phyloP scores from a whole-genome alignment of 345 rosid species.

The Passiflora organensis region DNA sequence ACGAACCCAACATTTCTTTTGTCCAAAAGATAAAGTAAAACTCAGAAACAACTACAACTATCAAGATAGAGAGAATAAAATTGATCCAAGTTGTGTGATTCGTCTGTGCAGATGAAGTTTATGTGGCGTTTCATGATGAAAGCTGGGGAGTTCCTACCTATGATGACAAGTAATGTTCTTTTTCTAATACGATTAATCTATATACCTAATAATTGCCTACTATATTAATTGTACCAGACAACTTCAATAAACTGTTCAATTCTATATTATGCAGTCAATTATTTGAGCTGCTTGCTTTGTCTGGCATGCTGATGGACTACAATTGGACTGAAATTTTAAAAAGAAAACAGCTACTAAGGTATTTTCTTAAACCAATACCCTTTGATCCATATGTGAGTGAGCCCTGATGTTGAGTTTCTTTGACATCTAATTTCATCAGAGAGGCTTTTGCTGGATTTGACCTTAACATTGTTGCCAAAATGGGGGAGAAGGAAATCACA shows the following conservation, averaged over 20 bases:
- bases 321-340: constrained; percentile 95
- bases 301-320: constrained; percentile 94
- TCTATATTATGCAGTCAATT: constrained; percentile 45
- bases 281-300: constrained; percentile 84
- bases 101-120: constrained; percentile 57
- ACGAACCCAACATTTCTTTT: too few species aligned
- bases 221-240: neutral
- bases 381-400: neutral
- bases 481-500: constrained; percentile 72
- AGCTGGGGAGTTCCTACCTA: constrained; percentile 95
- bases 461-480: constrained; percentile 62
- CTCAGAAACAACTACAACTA: neutral
- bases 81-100: constrained; percentile 7
- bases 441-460: constrained; percentile 77
- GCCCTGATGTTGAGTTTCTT: neutral
- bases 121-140: constrained; percentile 90
- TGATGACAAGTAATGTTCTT: constrained; percentile 50
- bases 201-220: neutral
- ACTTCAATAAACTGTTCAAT: neutral
- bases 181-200: neutral
- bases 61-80: neutral
- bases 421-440: constrained; percentile 28
- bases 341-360: constrained; percentile 70
- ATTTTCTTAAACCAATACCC: too few species aligned
- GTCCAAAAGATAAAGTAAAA: too few species aligned